Percentiles rank a stretch among this genome's conserved stretches.
These are phyloP conservation scores for Botrytis squamosa DNA, from an alignment of 2,329 filamentous ascomycete genomes.

Conservation along the genomic window DNA sequence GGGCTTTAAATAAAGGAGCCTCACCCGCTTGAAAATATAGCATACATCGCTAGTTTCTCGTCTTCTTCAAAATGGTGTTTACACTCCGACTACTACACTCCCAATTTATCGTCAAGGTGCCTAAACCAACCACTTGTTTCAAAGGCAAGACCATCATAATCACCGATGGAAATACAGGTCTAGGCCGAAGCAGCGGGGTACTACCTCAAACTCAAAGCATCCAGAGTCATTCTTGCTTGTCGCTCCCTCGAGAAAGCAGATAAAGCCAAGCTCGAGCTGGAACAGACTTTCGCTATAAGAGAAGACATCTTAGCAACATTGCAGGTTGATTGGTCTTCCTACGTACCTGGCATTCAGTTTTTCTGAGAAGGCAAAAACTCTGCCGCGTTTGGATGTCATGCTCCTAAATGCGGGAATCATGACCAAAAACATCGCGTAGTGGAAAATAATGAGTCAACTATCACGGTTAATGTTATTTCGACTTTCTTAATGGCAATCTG, in stretches of 20 bases:
- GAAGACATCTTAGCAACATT: constrained; percentile 24
- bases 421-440: not conserved
- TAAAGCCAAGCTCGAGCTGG: constrained; percentile 26
- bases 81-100: not conserved
- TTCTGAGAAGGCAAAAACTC: constrained; percentile 4
- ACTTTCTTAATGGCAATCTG: not conserved
- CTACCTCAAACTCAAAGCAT: not conserved
- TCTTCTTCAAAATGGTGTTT: not conserved
- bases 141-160: not conserved
- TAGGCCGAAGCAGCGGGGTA: not conserved
- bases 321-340: constrained; percentile 25
- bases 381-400: not conserved
- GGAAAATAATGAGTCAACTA: not conserved
- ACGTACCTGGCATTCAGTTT: constrained; percentile 24
- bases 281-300: constrained; percentile 10
- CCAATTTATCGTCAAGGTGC: not conserved
- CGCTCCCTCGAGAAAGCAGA: constrained; percentile 27
- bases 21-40: not conserved
- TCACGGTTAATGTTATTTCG: not conserved
- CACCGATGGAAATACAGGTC: not conserved
- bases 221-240: constrained; percentile 29
- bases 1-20: not conserved
- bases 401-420: not conserved
- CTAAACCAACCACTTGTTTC: not conserved
- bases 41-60: not conserved